A percentile compares a stretch with the other conserved stretches of the same genome.
Evolutionary conservation across 2,329 filamentous ascomycete genomes (phyloP).

Genomic region (Arthrobotrys sinensis): DNA sequence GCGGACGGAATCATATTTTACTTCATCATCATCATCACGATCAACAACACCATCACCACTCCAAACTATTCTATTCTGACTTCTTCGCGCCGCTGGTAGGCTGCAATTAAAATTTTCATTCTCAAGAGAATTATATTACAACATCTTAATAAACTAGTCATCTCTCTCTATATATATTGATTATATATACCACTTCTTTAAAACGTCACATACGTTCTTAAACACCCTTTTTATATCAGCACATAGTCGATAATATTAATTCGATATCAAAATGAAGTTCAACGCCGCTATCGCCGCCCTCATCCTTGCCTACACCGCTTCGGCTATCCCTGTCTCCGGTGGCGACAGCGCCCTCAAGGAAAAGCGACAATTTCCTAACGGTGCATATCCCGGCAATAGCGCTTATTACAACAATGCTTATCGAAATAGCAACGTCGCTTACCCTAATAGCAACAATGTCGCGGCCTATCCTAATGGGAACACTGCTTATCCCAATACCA

Average conservation of each 20-base stretch:
- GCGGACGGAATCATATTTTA: neutral
- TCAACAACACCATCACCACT: neutral
- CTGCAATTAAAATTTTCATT: neutral
- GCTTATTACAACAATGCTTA: neutral
- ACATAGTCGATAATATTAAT: neutral
- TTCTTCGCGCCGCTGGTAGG: constrained; percentile 5
- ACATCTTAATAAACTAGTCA: neutral
- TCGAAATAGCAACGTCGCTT: neutral
- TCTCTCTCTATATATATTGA: neutral
- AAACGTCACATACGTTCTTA: neutral
- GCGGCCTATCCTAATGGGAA: constrained; percentile 1
- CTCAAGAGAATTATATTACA: neutral
- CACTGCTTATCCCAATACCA: neutral
- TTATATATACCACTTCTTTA: neutral
- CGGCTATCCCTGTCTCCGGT: neutral
- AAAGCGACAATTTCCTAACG: neutral
- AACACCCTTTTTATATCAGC: neutral
- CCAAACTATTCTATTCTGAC: neutral
- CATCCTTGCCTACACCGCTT: constrained; percentile 10
- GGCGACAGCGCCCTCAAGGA: too few species aligned
- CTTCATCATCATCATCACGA: neutral
- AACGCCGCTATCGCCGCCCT: constrained; percentile 22
- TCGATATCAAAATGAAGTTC: constrained; percentile 18
- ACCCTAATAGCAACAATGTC: neutral
- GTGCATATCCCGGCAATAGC: neutral